Evolutionary conservation across 2,329 filamentous ascomycete genomes (phyloP).

Genomic region (Phialophora verrucosa): DNA sequence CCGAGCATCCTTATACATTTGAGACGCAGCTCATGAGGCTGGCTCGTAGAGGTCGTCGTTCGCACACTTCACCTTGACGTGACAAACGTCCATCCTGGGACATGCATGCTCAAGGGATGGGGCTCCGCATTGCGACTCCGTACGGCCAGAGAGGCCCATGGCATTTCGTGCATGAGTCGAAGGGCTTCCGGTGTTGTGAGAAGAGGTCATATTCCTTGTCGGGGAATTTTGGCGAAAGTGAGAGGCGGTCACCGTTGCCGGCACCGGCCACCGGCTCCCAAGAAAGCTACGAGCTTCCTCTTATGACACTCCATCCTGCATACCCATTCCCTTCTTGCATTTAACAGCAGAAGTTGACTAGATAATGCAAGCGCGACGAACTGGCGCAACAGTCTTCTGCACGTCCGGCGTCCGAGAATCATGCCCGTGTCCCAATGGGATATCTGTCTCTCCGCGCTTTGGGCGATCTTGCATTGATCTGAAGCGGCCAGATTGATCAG

Average conservation of each 20-base stretch:
- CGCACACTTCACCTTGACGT: background rate
- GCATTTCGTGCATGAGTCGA: background rate
- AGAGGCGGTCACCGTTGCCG: too few species aligned
- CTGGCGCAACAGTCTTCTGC: background rate
- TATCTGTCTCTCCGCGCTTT: too few species aligned
- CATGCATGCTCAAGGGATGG: background rate
- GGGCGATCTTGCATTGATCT: too few species aligned
- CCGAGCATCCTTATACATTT: background rate
- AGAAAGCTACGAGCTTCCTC: too few species aligned
- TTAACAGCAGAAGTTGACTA: too few species aligned
- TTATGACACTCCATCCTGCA: too few species aligned
- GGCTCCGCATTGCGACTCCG: slow-evolving; percentile 6
- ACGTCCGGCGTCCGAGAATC: background rate
- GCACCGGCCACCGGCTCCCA: too few species aligned
- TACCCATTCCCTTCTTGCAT: too few species aligned
- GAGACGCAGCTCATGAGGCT: background rate
- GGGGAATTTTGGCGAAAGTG: too few species aligned
- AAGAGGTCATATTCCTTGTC: background rate
- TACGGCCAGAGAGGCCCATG: background rate
- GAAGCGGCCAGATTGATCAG: too few species aligned
- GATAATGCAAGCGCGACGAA: too few species aligned
- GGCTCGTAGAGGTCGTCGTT: background rate
- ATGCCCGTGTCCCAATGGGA: background rate
- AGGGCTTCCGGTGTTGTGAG: background rate
- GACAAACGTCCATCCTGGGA: background rate